A percentile compares a stretch with the other conserved stretches of the same genome.
Evolutionary conservation across 2,329 filamentous ascomycete species (phyloP).

Genomic region (Hypoxylon sp.): DNA sequence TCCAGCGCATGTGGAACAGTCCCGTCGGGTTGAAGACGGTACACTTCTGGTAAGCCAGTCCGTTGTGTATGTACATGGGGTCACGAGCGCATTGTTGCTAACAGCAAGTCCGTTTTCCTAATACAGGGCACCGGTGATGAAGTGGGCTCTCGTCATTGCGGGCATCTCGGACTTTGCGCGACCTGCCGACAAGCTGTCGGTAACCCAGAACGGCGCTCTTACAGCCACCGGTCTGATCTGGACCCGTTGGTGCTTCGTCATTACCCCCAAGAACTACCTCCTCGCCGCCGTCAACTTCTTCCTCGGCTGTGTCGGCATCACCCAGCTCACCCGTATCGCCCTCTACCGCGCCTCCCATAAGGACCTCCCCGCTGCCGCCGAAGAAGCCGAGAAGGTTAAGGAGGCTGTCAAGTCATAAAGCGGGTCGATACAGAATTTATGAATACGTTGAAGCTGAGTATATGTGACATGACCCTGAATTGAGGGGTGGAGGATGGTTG

Average conservation of each 20-base stretch:
- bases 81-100: conserved; percentile 33
- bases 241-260: conserved; percentile 99
- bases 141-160: conserved; percentile 94
- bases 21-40: conserved; percentile 91
- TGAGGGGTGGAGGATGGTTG: conserved; percentile 1
- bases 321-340: conserved; percentile 85
- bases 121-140: conserved; percentile 92
- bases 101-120: conserved; percentile 18
- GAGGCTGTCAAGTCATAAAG: conserved; percentile 42
- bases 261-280: conserved; percentile 93
- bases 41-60: conserved; percentile 86
- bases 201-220: conserved; percentile 92
- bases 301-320: conserved; percentile 87
- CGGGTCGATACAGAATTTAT: background rate
- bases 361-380: conserved; percentile 55
- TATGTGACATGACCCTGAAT: background rate
- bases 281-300: conserved; percentile 99
- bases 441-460: conserved; percentile 14
- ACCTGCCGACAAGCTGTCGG: conserved; percentile 90
- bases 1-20: conserved; percentile 87
- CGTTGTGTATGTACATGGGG: background rate
- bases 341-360: conserved; percentile 75
- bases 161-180: conserved; percentile 93
- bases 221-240: conserved; percentile 95
- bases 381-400: conserved; percentile 61